Base-by-base conservation (phyloP, 768 basidiomycete genomes). In the Boletus insuetus region DNA sequence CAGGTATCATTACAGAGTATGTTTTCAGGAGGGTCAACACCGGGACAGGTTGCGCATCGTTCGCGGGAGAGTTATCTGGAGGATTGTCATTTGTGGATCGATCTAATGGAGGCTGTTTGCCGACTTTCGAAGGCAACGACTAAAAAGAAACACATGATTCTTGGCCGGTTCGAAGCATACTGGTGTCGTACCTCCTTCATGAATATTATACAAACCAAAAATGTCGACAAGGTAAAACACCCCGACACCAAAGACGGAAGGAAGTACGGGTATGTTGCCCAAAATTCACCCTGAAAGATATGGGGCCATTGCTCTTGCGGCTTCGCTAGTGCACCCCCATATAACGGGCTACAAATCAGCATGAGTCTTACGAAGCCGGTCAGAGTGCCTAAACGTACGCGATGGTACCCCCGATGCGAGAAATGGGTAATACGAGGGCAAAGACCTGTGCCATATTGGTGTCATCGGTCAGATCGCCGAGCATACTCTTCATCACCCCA, bases 401-500 rank as follows among this genome's bases (percentile, higher is more conserved):
- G 2, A 53, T 45, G 3, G 51, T 46, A 35, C 24, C 14, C 19
- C 56, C 56, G 2, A 49, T 14, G 16, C 43, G 45, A 41, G 55
- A 55, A 6, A 34, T 14, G 19, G 43, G 35, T 34, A 53, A 43
- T 14, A 45, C 19, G 17, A 69, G 32, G 16, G 70, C 53, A 53
- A 74, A 73, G 8, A 62, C 77, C 17, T 69, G 68, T 3, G 77
- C 72, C 64, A 69, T 70, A 50, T 67, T 73, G 38, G 60, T 67
- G 20, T 54, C 58, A 35, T 75, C 35, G 78, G 82, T 84, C 39
- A 87, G 69, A 57, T 87, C 85, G 0, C 79, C 86, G 69, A 88
- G 78, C 53, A 82, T 79, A 55, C 82, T 85, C 64, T 88, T 90
- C 78, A 87, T 83, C 29, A 89, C 85, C 8, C 82, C 71, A 2